Conservation (phyloP, 441 rosid species). For the Adansonia madagascariensis region DNA sequence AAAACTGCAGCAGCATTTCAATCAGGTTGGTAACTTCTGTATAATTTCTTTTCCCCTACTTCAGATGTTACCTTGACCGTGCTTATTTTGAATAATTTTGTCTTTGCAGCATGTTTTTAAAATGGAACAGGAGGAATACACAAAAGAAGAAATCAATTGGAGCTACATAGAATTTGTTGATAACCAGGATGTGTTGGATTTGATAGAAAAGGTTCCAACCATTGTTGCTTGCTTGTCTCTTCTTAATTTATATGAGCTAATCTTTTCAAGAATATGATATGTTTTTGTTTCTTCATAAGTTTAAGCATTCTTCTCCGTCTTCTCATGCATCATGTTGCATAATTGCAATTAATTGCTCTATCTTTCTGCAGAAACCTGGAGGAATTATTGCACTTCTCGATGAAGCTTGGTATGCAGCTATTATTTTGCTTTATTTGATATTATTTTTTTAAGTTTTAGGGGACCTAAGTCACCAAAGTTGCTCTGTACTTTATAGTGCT, state of each 20-base stretch:
- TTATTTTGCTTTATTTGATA: constrained; percentile 20
- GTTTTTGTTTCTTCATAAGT: constrained; percentile 1
- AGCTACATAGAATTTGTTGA: constrained; percentile 82
- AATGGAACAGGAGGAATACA: constrained; percentile 83
- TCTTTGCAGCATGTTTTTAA: constrained; percentile 74
- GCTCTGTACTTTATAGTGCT: not conserved
- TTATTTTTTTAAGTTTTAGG: constrained; percentile 8
- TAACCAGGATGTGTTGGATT: constrained; percentile 74
- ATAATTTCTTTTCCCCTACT: constrained; percentile 5
- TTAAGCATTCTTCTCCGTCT: not conserved
- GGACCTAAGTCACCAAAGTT: not conserved
- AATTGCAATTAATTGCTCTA: constrained; percentile 18
- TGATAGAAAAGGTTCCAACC: constrained; percentile 62
- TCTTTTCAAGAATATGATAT: not conserved
- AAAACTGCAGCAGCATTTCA: constrained; percentile 82
- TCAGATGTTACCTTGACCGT: constrained; percentile 10
- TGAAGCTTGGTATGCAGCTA: constrained; percentile 72
- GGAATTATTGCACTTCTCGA: constrained; percentile 81
- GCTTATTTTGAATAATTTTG: constrained; percentile 34
- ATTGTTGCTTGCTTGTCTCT: constrained; percentile 23
- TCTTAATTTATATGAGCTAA: not conserved
- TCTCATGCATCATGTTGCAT: not conserved
- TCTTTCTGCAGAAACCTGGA: constrained; percentile 74
- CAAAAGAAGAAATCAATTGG: constrained; percentile 73
- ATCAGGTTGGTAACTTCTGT: constrained; percentile 51